Base-by-base conservation (phyloP, 192 early-diverging fungal species). In the Coemansia sp. region DNA sequence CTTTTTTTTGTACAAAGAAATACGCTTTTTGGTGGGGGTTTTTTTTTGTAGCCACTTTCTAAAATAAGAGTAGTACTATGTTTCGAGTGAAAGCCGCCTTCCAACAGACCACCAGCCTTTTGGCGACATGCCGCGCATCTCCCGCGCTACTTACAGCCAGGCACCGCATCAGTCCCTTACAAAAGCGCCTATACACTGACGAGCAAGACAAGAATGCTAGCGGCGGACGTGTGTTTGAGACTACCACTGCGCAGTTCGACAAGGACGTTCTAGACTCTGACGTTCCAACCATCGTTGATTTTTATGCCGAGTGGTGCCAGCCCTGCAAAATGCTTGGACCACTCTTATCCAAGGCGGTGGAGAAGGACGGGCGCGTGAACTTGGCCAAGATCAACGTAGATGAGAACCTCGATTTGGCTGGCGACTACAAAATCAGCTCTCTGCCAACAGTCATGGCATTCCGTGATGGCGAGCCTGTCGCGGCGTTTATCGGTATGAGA, bases 311-410 rank as follows among this genome's bases (percentile, higher is more conserved):
- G 40, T 96, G 95, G 95, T 95, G 94, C 74, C 87, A 89, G 55
- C 94, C 94, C 16, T 96, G 95, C 82, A 89, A 88, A 44, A 78
- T 92, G 74, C 77, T 96, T 8, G 89, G 87, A 9, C 94, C 94
- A 20, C 72, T 91, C 24, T 77, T 96, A 24, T 75, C 86, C 9
- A 87, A 89, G 46, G 85, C 85, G 7, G 92, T 95, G 18, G 73
- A 78, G 13, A 82, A 80, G 20, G 83, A 91, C 47, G 88, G 86
- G n/a, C 86, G 88, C 43, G 88, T 91, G 1, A 87, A 89, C 10
- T 74, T 96, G 63, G 89, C 92, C 57, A 93, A 93, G 68, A 76
- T 96, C 63, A 80, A 96, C 70, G 87, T 93, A 36, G 95, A 96
- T 72, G 84, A 90, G 41, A 76, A 85, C 46, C 75, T 76, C n/a